A percentile compares a stretch with the other conserved stretches of the same genome.
Conservation (phyloP, 345 rosid genomes). For the Corchorus capsularis region DNA sequence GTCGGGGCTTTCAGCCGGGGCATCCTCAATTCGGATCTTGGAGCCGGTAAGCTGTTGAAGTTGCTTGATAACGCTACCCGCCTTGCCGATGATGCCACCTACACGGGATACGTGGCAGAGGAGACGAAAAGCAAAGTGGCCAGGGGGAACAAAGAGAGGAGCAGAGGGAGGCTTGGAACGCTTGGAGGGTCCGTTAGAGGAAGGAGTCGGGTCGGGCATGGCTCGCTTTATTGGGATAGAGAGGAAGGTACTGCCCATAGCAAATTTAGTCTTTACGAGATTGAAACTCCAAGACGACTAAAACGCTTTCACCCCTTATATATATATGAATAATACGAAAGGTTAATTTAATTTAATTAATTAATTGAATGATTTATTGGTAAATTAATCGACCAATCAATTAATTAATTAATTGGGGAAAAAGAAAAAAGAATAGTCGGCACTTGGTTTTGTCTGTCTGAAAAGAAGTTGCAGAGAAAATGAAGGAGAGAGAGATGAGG, state of each 20-base stretch:
- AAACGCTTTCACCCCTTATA: background rate
- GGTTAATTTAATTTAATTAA: background rate
- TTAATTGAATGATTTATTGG: background rate
- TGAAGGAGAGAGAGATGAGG: too few species aligned
- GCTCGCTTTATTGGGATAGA: constrained; percentile 42
- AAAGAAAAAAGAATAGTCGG: too few species aligned
- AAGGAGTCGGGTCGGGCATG: constrained; percentile 39
- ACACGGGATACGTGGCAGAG: constrained; percentile 70
- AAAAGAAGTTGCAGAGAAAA: background rate
- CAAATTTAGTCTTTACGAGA: background rate
- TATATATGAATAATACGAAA: background rate
- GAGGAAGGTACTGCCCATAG: constrained; percentile 38
- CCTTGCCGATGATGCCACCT: constrained; percentile 87
- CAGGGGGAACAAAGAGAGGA: constrained; percentile 48
- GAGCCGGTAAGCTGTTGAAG: constrained; percentile 75
- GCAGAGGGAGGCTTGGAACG: constrained; percentile 49
- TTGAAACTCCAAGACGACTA: background rate
- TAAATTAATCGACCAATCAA: background rate
- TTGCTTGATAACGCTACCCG: constrained; percentile 77
- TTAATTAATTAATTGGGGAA: too few species aligned
- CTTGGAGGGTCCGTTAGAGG: constrained; percentile 53
- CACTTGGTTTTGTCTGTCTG: background rate
- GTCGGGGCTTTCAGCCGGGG: constrained; percentile 61
- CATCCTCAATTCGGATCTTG: constrained; percentile 81
- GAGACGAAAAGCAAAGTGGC: constrained; percentile 68